Evolutionary conservation across 441 rosid species (phyloP), one percentile per base, ranked within the genome.

Genomic region (Melastoma candidum): DNA sequence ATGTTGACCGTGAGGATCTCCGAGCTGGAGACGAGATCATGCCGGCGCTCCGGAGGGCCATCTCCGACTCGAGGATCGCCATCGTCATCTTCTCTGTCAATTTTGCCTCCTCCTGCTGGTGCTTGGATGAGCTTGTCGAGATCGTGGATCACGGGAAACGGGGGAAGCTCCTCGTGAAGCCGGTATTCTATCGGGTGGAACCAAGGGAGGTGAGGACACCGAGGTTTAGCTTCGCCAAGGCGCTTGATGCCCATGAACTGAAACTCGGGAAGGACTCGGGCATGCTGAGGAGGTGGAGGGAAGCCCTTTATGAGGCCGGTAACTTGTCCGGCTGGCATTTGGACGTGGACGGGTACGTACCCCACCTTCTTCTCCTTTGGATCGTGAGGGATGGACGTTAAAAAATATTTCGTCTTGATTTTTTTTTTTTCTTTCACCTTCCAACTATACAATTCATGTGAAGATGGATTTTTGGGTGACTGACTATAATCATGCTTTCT

Each of bases 31-130:
- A 49, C 12, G 52, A 7, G 12, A 49, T 49, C 11, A 0, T 2
- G 1, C 52, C 52, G n/a, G 17, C 29, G 12, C 11, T 25, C 12
- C 8, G 4, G 29, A 3, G 25, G 52, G 51, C 8, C 8, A 49
- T 49, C 52, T 4, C 9, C 4, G 52, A 49, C 25, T 25, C 8
- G 0, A 26, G 1, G 12, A 49, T 49, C 2, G 52, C 52, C 1
- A n/a, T 49, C 52, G 1, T 48, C 52, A 22, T 49, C 52, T 49
- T 49, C 52, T 25, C 36, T n/a, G 29, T 17, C n/a, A 24, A 29
- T n/a, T 49, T 17, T 6, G 32, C 36, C 27, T 25, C 36, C 2
- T 49, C 13, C 2, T 3, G 0, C 3, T 11, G 13, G 52, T 11
- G 13, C 17, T 11, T 25, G 52, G 52, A 49, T 3, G 52, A 49